These are phyloP conservation scores for Urostyla sp. DNA, from an alignment of 73 alveolate genomes.

Conservation along the genomic window DNA sequence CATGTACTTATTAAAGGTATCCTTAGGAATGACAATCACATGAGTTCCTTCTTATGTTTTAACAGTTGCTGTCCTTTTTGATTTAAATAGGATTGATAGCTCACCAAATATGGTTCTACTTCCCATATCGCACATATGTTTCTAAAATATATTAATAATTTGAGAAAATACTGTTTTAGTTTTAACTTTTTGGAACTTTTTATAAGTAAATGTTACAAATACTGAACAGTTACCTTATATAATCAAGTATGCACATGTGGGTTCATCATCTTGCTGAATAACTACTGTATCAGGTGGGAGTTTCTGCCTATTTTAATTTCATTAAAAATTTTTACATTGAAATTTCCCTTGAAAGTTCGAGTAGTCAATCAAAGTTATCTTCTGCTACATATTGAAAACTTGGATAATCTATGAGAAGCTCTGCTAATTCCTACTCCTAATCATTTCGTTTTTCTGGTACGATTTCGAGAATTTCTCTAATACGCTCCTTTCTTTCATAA, in stretches of 20 bases:
- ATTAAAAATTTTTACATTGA: constrained; percentile 52
- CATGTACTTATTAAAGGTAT: constrained; percentile 43
- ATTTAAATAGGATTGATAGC: constrained; percentile 42
- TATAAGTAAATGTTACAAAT: constrained; percentile 44
- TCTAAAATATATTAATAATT: neutral
- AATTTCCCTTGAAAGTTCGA: constrained; percentile 9
- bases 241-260: constrained; percentile 42
- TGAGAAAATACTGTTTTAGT: constrained; percentile 35
- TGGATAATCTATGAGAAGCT: constrained; percentile 57
- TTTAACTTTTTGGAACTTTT: constrained; percentile 49
- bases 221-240: constrained; percentile 48
- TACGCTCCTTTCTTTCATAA: constrained; percentile 43
- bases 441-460: constrained; percentile 38
- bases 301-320: no score
- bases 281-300: constrained; percentile 18
- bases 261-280: constrained; percentile 39
- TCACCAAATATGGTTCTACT: constrained; percentile 50
- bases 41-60: constrained; percentile 41
- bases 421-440: constrained; percentile 40
- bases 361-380: constrained; percentile 50
- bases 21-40: constrained; percentile 43
- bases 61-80: constrained; percentile 64
- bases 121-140: constrained; percentile 64
- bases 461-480: constrained; percentile 31
- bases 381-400: constrained; percentile 60